Percentiles rank a stretch among this genome's conserved stretches.
These are phyloP conservation scores for Conringia planisiliqua DNA, from an alignment of 345 rosid genomes.

Conservation along the genomic window DNA sequence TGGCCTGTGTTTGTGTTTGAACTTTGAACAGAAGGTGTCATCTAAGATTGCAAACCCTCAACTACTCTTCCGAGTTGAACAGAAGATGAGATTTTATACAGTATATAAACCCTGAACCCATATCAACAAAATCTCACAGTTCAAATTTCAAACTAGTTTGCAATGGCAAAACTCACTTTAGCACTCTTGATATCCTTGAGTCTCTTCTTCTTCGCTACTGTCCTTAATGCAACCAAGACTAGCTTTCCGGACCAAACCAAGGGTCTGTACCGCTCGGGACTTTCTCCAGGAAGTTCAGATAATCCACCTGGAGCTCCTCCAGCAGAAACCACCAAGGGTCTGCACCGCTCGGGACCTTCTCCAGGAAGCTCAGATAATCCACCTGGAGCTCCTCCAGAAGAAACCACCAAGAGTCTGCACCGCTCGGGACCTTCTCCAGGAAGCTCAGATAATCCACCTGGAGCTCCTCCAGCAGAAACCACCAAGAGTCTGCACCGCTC, in stretches of 20 bases:
- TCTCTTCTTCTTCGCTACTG: constrained; percentile 2
- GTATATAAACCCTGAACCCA: not conserved
- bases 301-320: not conserved
- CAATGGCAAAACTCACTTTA: not conserved
- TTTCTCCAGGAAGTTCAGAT: not conserved
- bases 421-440: constrained; percentile 13
- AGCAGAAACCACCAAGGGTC: no score
- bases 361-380: not conserved
- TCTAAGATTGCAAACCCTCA: not conserved
- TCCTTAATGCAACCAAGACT: not conserved
- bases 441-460: not conserved
- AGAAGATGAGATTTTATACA: not conserved
- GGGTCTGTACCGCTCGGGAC: not conserved
- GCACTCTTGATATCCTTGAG: not conserved
- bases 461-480: not conserved
- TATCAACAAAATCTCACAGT: not conserved
- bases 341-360: not conserved
- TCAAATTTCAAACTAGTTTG: not conserved
- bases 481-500: not conserved
- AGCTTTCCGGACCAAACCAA: not conserved
- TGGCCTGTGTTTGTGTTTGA: not conserved
- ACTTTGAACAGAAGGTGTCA: no score
- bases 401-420: no score
- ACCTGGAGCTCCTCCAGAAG: not conserved
- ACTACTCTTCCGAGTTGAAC: not conserved